Conservation (phyloP, 306 rosid genomes). For the Canavalia ensiformis region DNA sequence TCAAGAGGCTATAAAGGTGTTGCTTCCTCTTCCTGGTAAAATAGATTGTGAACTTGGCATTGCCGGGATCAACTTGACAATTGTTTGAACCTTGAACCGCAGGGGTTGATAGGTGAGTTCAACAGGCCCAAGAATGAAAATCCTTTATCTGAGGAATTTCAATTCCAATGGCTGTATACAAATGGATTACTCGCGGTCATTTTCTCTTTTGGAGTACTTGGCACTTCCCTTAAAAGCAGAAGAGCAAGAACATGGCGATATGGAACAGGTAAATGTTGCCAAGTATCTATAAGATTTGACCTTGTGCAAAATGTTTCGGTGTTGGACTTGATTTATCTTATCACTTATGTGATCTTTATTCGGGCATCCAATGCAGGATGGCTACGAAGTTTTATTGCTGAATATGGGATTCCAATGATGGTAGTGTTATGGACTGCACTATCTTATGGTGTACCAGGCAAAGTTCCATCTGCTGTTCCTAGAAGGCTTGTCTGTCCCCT, state of each 20-base stretch:
- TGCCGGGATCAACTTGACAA: conserved; percentile 30
- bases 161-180: conserved; percentile 71
- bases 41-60: conserved; percentile 21
- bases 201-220: conserved; percentile 73
- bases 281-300: conserved; percentile 17
- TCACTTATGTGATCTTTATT: conserved; percentile 33
- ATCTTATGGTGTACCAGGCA: conserved; percentile 65
- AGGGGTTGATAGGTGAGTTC: conserved; percentile 89
- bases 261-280: conserved; percentile 71
- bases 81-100: conserved; percentile 51
- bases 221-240: conserved; percentile 75
- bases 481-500: conserved; percentile 83
- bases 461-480: conserved; percentile 76
- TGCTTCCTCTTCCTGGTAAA: conserved; percentile 38
- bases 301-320: background rate
- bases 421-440: conserved; percentile 80
- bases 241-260: conserved; percentile 88
- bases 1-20: conserved; percentile 90
- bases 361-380: conserved; percentile 61
- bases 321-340: conserved; percentile 36
- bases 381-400: conserved; percentile 79
- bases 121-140: conserved; percentile 55
- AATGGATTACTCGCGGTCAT: conserved; percentile 83
- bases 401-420: conserved; percentile 90
- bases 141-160: conserved; percentile 54